Base-by-base conservation (phyloP, 495 filamentous ascomycete species). In the Parathielavia appendiculata region DNA sequence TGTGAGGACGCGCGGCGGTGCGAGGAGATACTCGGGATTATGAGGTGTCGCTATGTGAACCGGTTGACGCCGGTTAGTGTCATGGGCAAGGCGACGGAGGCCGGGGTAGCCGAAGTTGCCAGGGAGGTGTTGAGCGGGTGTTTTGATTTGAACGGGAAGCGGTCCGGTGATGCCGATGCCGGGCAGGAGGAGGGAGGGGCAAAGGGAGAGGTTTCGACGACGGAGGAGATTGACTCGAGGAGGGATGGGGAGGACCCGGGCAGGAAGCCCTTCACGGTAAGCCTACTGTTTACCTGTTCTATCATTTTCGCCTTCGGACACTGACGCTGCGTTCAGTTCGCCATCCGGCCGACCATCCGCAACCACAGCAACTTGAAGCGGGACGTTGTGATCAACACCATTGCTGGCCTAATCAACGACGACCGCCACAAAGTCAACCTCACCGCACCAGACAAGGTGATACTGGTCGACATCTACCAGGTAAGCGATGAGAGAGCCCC, bases 381-480 rank as follows among this genome's bases (percentile, higher is more conserved):
- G 45, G 84, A 90, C 57, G 67, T 69, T 5, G 74, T 97, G 46
- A 97, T 99, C 69, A 84, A 88, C 61, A 83, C 81, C 39, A 80
- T 97, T 32, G 93, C 93, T 3, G 59, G 56, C 0, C 66, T 78
- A n/a, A 76, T 82, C 49, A 69, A 69, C 26, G 63, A 76, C 32
- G 76, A 79, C 35, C 73, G 78, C 35, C 95, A 97, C 68, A 87
- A 83, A 20, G 93, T 97, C 52, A 85, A 96, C 68, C 79, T 99
- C 20, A 87, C 76, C 34, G 79, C 82, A 26, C 91, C 90, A 34
- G 91, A 97, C 71, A 75, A 88, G 59, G 79, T 93, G 32, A 91
- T 99, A 62, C 72, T 97, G 38, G 85, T 98, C 35, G 89, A 95
- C 63, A 77, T 99, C 20, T 92, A 88, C 69, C 86, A 93, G 81